Base-by-base conservation (phyloP, 331 rosid genomes). In the Spiraea crenata region DNA sequence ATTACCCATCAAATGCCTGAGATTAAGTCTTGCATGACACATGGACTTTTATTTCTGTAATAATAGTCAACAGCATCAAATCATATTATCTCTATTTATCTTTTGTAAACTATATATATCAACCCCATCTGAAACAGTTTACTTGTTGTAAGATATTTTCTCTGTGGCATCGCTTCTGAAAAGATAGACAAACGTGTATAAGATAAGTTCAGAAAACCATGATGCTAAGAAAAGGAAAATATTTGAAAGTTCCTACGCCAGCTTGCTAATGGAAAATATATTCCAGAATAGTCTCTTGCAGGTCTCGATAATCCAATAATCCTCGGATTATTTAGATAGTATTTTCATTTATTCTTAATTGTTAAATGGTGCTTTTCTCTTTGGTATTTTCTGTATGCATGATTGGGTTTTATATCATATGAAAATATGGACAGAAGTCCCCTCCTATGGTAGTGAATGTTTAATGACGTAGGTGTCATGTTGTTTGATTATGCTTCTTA, bases 401-500 rank as follows among this genome's bases (percentile, higher is more conserved):
- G 40, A 45, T 15, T 1, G 15, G 34, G n/a, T 44, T 14, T 57
- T 9, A 51, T 13, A 42, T 57, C 16, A n/a, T 39, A 13, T 69
- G 14, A 69, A 63, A 6, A 45, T 1, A 35, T 57, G 41, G 7
- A 20, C 41, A 37, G 15, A 11, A 51, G 47, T 40, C 34, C 3
- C 8, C 0, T 58, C 38, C 31, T 39, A 55, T 25, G 19, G 17
- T 57, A 48, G 20, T 3, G 73, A 65, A 37, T 44, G 13, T 69
- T 46, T 31, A 6, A n/a, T 56, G 59, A 63, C 54, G 38, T 41
- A 61, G 39, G 37, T 70, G 34, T 63, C 13, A 1, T 67, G 25
- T 56, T 57, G 19, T 17, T 59, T 42, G 49, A 31, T 34, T 35
- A 19, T 47, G 42, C 25, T 54, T 9, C 65, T 80, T 72, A 86